Evolutionary conservation across 768 basidiomycete species (phyloP).

Genomic region (Pleurotus tuber-regium): DNA sequence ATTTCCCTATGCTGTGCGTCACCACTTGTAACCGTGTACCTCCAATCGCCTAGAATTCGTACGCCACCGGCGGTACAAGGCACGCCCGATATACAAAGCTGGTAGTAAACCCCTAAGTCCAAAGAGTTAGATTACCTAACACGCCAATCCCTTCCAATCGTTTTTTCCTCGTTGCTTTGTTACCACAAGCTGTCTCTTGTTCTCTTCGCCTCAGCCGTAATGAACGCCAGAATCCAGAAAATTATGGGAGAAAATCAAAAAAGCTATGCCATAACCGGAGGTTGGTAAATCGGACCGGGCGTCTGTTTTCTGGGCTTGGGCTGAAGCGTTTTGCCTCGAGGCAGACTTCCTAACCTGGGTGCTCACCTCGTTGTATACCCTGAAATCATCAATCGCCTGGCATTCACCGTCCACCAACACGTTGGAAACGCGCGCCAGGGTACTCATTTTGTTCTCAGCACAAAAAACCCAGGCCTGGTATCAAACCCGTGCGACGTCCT

Average conservation of each 20-base stretch:
- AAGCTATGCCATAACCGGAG: conserved; percentile 3
- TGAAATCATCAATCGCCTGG: conserved; percentile 38
- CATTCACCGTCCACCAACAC: conserved; percentile 39
- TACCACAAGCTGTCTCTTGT: too few relatives aligned
- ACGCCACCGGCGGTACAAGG: too few relatives aligned
- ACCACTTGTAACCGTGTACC: too few relatives aligned
- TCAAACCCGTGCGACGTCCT: conserved; percentile 24
- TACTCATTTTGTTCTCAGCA: conserved; percentile 26
- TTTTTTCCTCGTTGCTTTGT: too few relatives aligned
- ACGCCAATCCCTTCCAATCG: too few relatives aligned
- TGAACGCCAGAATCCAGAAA: conserved; percentile 14
- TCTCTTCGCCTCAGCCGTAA: background rate
- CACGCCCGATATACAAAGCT: too few relatives aligned
- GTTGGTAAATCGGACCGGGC: conserved; percentile 6
- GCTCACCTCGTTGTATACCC: conserved; percentile 54
- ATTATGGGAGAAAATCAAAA: too few relatives aligned
- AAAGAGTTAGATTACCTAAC: too few relatives aligned
- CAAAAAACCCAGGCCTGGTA: conserved; percentile 6
- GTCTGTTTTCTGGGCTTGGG: conserved; percentile 4
- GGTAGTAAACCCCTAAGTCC: too few relatives aligned
- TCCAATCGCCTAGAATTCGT: too few relatives aligned
- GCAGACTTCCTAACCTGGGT: conserved; percentile 53
- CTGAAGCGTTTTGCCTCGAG: conserved; percentile 27
- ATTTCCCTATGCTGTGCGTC: too few relatives aligned
- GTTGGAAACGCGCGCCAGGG: conserved; percentile 56